Percentiles rank a stretch among this genome's conserved stretches.
These are phyloP conservation scores for Sisymbrium altissimum DNA, from an alignment of 345 rosid species.

Conservation along the genomic window DNA sequence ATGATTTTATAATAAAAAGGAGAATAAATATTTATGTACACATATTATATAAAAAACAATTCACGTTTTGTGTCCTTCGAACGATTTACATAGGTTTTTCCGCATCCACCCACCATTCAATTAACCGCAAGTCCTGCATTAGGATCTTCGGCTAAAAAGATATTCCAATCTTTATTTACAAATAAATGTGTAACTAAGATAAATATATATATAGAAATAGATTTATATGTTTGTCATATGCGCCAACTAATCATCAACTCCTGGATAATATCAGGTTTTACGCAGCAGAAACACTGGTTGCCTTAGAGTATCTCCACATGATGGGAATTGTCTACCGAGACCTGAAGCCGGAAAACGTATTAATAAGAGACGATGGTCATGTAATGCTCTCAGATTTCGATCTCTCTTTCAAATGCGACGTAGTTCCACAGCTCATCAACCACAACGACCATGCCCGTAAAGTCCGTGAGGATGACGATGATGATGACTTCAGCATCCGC, in stretches of 20 bases:
- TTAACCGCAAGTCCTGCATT: too few relatives aligned
- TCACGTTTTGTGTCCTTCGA: too few relatives aligned
- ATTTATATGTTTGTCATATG: background rate
- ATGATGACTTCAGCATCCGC: slow-evolving; percentile 3
- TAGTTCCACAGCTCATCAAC: slow-evolving; percentile 65
- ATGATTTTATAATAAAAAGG: too few relatives aligned
- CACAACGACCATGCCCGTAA: slow-evolving; percentile 1
- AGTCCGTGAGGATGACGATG: slow-evolving; percentile 1
- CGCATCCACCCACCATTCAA: too few relatives aligned
- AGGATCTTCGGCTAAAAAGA: background rate
- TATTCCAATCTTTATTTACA: background rate
- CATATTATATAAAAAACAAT: too few relatives aligned
- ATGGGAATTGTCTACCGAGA: slow-evolving; percentile 78
- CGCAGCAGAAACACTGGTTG: slow-evolving; percentile 64
- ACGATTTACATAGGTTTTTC: too few relatives aligned
- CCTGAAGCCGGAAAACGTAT: slow-evolving; percentile 67
- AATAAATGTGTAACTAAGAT: background rate
- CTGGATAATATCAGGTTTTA: slow-evolving; percentile 48
- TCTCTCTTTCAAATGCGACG: slow-evolving; percentile 80
- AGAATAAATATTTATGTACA: too few relatives aligned
- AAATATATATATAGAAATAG: background rate
- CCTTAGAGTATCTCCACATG: slow-evolving; percentile 74
- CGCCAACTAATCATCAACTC: background rate
- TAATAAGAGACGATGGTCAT: slow-evolving; percentile 71
- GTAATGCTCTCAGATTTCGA: slow-evolving; percentile 79